Percentiles rank a stretch among this genome's conserved stretches.
Conservation (phyloP, 2,329 filamentous ascomycete genomes). For the Colletotrichum limetticola region DNA sequence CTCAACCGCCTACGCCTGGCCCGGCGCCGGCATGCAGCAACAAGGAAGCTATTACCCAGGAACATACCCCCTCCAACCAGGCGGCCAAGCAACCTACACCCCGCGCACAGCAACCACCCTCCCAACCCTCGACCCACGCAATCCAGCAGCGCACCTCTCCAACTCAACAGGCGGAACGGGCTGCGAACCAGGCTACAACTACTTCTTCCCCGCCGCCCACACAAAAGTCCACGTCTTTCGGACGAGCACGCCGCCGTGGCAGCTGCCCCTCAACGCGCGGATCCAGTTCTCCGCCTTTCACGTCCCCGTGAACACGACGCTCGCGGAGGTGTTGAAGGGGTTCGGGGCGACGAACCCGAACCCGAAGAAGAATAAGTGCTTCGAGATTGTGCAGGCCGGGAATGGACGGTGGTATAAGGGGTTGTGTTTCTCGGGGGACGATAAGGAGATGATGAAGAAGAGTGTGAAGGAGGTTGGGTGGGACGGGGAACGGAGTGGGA, state of each 20-base stretch:
- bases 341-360: conserved; percentile 65
- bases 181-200: conserved; percentile 71
- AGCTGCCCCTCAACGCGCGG: conserved; percentile 52
- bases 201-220: conserved; percentile 68
- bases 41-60: background rate
- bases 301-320: conserved; percentile 62
- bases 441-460: conserved; percentile 59
- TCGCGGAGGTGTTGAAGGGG: conserved; percentile 67
- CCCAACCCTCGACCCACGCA: conserved; percentile 54
- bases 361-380: conserved; percentile 65
- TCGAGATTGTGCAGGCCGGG: conserved; percentile 65
- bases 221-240: conserved; percentile 70
- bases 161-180: conserved; percentile 68
- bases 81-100: conserved; percentile 48
- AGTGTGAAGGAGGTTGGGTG: conserved; percentile 68
- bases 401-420: conserved; percentile 70
- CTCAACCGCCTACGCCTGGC: conserved; percentile 17
- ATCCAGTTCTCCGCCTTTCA: conserved; percentile 61
- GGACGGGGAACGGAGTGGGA: conserved; percentile 61
- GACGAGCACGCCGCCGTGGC: conserved; percentile 63
- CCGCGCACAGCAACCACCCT: conserved; percentile 53
- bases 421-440: conserved; percentile 59
- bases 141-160: conserved; percentile 64
- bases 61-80: conserved; percentile 47
- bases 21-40: conserved; percentile 12